phyloP scores from a whole-genome alignment of 2,329 filamentous ascomycete genomes.

The Clonostachys rhizophaga region DNA sequence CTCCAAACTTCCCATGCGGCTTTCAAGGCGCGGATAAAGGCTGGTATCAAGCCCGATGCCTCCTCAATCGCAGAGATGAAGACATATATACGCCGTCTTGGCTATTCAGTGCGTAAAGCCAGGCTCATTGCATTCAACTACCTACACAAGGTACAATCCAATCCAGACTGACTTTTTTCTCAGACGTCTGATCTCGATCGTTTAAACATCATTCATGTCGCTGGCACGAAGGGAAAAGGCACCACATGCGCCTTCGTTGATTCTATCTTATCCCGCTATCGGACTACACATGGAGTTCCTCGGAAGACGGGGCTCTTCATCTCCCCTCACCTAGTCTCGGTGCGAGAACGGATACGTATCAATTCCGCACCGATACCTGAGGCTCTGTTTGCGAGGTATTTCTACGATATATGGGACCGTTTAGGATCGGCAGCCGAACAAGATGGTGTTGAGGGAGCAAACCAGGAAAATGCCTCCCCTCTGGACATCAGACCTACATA shows the following conservation, averaged over 20 bases:
- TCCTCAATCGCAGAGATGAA: constrained; percentile 73
- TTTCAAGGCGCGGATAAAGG: constrained; percentile 73
- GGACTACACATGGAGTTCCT: constrained; percentile 22
- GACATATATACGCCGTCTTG: constrained; percentile 70
- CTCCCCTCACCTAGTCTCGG: constrained; percentile 63
- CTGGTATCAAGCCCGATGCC: constrained; percentile 66
- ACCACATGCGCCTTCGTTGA: constrained; percentile 66
- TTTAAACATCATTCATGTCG: constrained; percentile 66
- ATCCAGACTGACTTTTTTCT: too few relatives aligned
- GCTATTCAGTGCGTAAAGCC: constrained; percentile 53
- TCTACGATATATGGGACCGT: constrained; percentile 63
- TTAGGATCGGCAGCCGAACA: constrained; percentile 28
- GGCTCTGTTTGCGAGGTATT: constrained; percentile 57
- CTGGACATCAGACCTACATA: constrained; percentile 45
- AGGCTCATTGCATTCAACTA: neutral
- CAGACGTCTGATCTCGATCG: constrained; percentile 44
- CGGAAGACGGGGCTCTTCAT: constrained; percentile 60
- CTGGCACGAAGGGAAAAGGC: constrained; percentile 75
- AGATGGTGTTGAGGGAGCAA: constrained; percentile 16
- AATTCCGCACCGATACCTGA: constrained; percentile 53
- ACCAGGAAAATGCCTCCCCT: constrained; percentile 10
- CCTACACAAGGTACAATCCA: too few relatives aligned
- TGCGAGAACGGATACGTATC: constrained; percentile 64
- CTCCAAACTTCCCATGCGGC: constrained; percentile 85
- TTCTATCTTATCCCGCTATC: constrained; percentile 54